These are phyloP conservation scores for Pseudocercospora musae DNA, from an alignment of 2,329 filamentous ascomycete species.

Conservation along the genomic window DNA sequence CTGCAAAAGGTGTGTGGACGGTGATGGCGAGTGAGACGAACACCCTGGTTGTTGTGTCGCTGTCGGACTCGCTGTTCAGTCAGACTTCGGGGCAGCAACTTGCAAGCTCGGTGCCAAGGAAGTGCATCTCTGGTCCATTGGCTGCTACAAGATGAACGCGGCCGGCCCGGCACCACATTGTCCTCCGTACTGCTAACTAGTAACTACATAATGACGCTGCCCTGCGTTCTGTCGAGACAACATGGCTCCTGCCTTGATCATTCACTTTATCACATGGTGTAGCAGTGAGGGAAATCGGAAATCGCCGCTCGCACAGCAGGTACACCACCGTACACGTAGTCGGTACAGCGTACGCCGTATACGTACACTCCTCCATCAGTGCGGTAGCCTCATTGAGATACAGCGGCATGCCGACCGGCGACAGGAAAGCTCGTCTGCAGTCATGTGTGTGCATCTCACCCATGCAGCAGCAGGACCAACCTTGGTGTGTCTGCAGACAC, in stretches of 20 bases:
- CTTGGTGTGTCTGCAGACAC: background rate
- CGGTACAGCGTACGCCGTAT: too few relatives aligned
- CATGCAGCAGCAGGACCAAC: background rate
- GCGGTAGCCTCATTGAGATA: background rate
- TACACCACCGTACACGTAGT: too few relatives aligned
- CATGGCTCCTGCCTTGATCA: background rate
- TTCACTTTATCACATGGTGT: background rate
- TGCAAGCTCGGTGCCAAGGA: background rate
- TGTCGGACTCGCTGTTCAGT: background rate
- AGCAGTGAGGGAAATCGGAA: background rate
- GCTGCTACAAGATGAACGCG: background rate
- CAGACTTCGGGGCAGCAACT: background rate
- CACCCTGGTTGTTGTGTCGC: too few relatives aligned
- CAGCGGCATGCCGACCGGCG: background rate
- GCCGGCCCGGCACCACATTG: too few relatives aligned
- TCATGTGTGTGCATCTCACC: background rate
- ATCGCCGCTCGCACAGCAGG: background rate
- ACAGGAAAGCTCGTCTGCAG: background rate
- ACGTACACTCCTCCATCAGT: background rate
- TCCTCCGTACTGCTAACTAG: too few relatives aligned
- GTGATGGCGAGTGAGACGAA: background rate
- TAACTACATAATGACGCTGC: background rate
- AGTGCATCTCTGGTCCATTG: background rate
- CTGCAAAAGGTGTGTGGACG: background rate
- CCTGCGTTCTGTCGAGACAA: background rate